These are phyloP conservation scores for Neurospora sp. DNA, from an alignment of 495 filamentous ascomycete species.

Conservation along the genomic window DNA sequence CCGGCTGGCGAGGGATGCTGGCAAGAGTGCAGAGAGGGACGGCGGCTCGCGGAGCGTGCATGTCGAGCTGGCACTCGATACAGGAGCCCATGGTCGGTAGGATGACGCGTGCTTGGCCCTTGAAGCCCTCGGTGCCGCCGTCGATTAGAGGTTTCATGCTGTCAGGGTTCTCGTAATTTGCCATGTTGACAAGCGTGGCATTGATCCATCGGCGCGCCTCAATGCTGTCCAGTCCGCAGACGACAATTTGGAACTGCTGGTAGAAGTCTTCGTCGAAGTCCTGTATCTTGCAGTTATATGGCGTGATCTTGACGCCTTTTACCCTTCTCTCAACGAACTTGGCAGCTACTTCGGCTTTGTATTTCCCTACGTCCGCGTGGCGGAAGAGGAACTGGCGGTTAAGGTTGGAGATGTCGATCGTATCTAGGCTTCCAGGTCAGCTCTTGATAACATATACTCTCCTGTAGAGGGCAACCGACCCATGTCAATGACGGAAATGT, in stretches of 20 bases:
- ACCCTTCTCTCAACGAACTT: conserved; percentile 82
- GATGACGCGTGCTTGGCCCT: conserved; percentile 91
- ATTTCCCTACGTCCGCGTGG: conserved; percentile 80
- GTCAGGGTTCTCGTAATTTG: conserved; percentile 60
- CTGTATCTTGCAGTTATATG: conserved; percentile 89
- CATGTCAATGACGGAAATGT: conserved; percentile 99
- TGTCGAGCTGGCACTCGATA: conserved; percentile 96
- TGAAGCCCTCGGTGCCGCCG: conserved; percentile 97
- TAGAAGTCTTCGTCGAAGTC: conserved; percentile 97
- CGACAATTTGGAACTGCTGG: conserved; percentile 88
- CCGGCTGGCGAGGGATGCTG: conserved; percentile 91
- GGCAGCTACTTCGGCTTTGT: conserved; percentile 89
- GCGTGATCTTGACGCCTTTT: conserved; percentile 82
- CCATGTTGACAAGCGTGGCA: conserved; percentile 80
- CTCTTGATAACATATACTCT: not conserved
- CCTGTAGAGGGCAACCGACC: not conserved
- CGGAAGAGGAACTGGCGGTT: conserved; percentile 98
- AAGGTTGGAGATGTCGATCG: conserved; percentile 96
- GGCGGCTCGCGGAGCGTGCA: conserved; percentile 88
- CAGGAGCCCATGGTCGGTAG: conserved; percentile 86
- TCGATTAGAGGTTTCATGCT: conserved; percentile 87
- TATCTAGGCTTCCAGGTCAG: conserved; percentile 38
- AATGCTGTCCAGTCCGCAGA: conserved; percentile 96
- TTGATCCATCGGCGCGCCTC: conserved; percentile 99
- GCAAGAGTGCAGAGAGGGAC: conserved; percentile 96